phyloP scores from a whole-genome alignment of 768 basidiomycete species.

The Hypholoma sublateritium region DNA sequence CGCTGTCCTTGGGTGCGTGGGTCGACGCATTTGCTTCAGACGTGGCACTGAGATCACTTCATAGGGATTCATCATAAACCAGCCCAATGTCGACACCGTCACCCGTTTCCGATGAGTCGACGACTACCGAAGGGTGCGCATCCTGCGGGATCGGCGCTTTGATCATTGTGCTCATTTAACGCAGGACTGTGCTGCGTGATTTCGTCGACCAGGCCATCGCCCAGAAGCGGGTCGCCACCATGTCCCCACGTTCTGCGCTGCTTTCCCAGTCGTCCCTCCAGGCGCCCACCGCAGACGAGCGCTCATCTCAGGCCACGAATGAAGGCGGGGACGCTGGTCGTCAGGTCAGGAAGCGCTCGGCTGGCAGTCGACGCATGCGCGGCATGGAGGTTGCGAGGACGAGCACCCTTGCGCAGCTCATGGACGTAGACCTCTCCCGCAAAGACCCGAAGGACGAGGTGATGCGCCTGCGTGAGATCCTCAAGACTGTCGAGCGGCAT shows the following conservation, averaged over 20 bases:
- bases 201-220: conserved; percentile 19
- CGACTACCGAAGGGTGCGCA: conserved; percentile 19
- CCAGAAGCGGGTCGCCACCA: conserved; percentile 19
- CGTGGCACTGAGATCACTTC: background rate
- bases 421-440: conserved; percentile 19
- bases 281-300: conserved; percentile 7
- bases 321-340: conserved; percentile 2
- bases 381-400: conserved; percentile 10
- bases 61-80: background rate
- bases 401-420: conserved; percentile 12
- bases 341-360: conserved; percentile 13
- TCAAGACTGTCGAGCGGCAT: conserved; percentile 34
- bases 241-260: conserved; percentile 26
- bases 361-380: conserved; percentile 12
- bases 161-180: conserved; percentile 1
- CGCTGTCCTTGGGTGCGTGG: background rate
- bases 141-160: background rate
- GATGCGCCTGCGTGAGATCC: conserved; percentile 30
- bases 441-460: conserved; percentile 29
- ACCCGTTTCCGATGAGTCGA: conserved; percentile 21
- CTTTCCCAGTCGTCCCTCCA: conserved; percentile 24
- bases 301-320: conserved; percentile 5
- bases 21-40: background rate
- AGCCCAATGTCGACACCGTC: conserved; percentile 18
- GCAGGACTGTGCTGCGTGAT: conserved; percentile 16